These are phyloP conservation scores for Rhynchosporium secalis DNA, from an alignment of 2,329 filamentous ascomycete genomes.

Conservation along the genomic window DNA sequence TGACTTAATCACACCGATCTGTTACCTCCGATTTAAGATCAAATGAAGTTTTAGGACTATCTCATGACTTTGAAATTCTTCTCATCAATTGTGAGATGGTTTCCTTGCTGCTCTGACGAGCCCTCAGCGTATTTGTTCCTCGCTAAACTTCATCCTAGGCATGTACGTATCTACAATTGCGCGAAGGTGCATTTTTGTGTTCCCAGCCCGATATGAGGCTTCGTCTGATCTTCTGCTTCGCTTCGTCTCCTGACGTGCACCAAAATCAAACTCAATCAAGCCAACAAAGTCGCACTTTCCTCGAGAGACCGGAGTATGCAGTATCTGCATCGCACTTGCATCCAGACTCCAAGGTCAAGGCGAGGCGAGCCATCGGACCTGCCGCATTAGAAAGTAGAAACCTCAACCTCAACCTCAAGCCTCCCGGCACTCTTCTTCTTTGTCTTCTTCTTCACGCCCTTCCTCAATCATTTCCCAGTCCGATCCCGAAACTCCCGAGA, in stretches of 20 bases:
- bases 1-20: too few relatives aligned
- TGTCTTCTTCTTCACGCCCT: neutral
- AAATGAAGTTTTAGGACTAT: too few relatives aligned
- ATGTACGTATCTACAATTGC: neutral
- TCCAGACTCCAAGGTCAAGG: neutral
- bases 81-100: too few relatives aligned
- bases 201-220: neutral
- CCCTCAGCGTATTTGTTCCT: too few relatives aligned
- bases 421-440: neutral
- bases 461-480: conserved; percentile 3
- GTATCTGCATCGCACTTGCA: conserved; percentile 1
- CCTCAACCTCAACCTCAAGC: neutral
- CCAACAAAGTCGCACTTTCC: conserved; percentile 1
- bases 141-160: neutral
- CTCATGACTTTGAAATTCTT: too few relatives aligned
- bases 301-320: neutral
- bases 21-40: too few relatives aligned
- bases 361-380: neutral
- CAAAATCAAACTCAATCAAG: neutral
- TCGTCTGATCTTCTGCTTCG: neutral
- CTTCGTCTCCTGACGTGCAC: neutral
- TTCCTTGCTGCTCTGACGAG: too few relatives aligned
- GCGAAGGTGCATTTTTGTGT: conserved; percentile 5
- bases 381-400: conserved; percentile 1
- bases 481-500: neutral